A percentile compares a stretch with the other conserved stretches of the same genome.
Evolutionary conservation across 345 rosid genomes (phyloP).

Genomic region (Leavenworthia alabamica): DNA sequence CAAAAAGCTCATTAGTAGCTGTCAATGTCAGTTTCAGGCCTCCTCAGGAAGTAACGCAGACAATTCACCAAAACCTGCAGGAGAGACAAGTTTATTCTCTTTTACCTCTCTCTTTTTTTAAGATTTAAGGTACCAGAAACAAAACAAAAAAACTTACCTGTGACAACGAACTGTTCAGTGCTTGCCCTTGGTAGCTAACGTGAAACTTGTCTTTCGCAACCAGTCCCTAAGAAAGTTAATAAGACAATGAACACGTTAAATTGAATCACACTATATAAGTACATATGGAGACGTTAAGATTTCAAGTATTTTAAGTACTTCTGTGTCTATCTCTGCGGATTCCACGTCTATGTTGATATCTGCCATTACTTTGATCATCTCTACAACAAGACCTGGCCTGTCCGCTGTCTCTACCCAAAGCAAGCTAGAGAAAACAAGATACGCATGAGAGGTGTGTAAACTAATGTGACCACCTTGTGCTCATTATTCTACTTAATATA

Average conservation of each 20-base stretch:
- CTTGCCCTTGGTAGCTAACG: slow-evolving; percentile 90
- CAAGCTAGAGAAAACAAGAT: slow-evolving; percentile 46
- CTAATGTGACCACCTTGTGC: neutral
- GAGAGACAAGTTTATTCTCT: slow-evolving; percentile 2
- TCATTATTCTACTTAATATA: neutral
- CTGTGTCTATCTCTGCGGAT: slow-evolving; percentile 94
- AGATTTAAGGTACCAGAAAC: neutral
- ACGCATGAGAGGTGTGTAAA: neutral
- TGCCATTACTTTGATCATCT: slow-evolving; percentile 70
- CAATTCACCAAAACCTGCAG: slow-evolving; percentile 70
- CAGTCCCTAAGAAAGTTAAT: slow-evolving; percentile 50
- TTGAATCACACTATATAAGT: neutral
- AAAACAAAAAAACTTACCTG: slow-evolving; percentile 40
- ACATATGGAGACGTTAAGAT: neutral
- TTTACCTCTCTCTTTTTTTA: neutral
- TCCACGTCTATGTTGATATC: slow-evolving; percentile 79
- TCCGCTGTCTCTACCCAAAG: slow-evolving; percentile 87
- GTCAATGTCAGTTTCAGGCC: slow-evolving; percentile 87
- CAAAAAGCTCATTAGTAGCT: slow-evolving; percentile 42
- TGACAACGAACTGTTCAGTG: slow-evolving; percentile 61
- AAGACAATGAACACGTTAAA: neutral
- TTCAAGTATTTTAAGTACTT: slow-evolving; percentile 36
- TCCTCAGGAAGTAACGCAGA: slow-evolving; percentile 79
- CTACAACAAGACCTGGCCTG: slow-evolving; percentile 90
- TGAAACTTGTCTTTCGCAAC: slow-evolving; percentile 89